These are phyloP conservation scores for Phaeotremella fagi DNA, from an alignment of 768 basidiomycete species.

Conservation along the genomic window DNA sequence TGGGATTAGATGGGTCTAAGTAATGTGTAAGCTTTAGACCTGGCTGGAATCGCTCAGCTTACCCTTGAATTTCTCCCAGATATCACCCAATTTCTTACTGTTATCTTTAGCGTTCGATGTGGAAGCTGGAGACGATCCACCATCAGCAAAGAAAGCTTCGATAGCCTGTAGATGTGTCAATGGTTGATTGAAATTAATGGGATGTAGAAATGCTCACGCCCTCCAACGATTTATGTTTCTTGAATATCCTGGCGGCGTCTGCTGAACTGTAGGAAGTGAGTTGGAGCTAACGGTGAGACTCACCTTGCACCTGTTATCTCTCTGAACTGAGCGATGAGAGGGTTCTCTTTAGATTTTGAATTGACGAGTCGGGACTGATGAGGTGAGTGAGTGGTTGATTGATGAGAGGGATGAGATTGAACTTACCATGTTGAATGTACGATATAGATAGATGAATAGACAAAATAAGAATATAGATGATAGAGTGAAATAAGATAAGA, in stretches of 20 bases:
- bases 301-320: slow-evolving; percentile 42
- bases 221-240: slow-evolving; percentile 44
- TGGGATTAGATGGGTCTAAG: slow-evolving; percentile 30
- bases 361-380: neutral
- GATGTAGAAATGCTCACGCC: slow-evolving; percentile 25
- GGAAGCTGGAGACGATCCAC: slow-evolving; percentile 18
- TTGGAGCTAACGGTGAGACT: slow-evolving; percentile 11
- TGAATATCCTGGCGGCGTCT: slow-evolving; percentile 41
- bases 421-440: neutral
- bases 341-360: slow-evolving; percentile 5
- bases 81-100: slow-evolving; percentile 45
- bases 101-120: slow-evolving; percentile 16
- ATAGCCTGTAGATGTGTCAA: slow-evolving; percentile 30
- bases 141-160: slow-evolving; percentile 44
- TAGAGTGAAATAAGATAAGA: neutral
- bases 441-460: neutral
- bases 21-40: neutral
- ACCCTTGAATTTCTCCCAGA: slow-evolving; percentile 49
- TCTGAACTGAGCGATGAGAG: slow-evolving; percentile 23
- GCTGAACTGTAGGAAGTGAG: slow-evolving; percentile 14
- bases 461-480: no score
- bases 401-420: neutral
- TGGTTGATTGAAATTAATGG: no score
- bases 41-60: no score
- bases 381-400: neutral